A percentile compares a stretch with the other conserved stretches of the same genome.
Evolutionary conservation across 2,329 filamentous ascomycete species (phyloP).

Genomic region (Emergomyces pasteurianus): DNA sequence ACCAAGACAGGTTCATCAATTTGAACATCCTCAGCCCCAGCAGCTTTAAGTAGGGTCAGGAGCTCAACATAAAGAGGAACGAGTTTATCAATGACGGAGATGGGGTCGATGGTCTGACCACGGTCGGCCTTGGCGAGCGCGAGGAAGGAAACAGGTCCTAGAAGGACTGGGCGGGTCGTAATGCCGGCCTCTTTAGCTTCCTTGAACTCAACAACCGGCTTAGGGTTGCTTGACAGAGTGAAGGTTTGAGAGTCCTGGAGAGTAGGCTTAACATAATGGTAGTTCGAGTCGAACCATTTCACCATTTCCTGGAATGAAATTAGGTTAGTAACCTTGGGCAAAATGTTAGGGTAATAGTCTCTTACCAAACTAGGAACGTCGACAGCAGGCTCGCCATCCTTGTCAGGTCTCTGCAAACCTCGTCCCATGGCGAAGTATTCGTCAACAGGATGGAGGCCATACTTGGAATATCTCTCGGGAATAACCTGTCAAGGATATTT

Average conservation of each 20-base stretch:
- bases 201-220: conserved; percentile 86
- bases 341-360: neutral
- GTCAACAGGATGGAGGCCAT: conserved; percentile 78
- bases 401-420: conserved; percentile 82
- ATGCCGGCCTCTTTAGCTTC: conserved; percentile 98
- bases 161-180: conserved; percentile 79
- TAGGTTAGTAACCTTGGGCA: conserved; percentile 12
- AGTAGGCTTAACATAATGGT: conserved; percentile 99
- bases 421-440: conserved; percentile 99
- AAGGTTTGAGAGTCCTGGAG: conserved; percentile 95
- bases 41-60: conserved; percentile 83
- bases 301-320: conserved; percentile 70
- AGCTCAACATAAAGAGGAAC: conserved; percentile 91
- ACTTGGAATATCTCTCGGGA: conserved; percentile 85
- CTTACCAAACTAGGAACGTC: conserved; percentile 74
- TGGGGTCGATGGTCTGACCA: conserved; percentile 83
- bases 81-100: conserved; percentile 85
- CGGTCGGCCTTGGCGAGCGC: conserved; percentile 97
- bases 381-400: conserved; percentile 40
- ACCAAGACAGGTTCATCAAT: conserved; percentile 97
- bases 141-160: conserved; percentile 96
- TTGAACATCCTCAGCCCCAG: conserved; percentile 92
- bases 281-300: conserved; percentile 99
- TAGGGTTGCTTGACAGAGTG: conserved; percentile 75
- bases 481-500: conserved; percentile 48